These are phyloP conservation scores for Crithidia expoeki DNA, from an alignment of 208 protist species.

Conservation along the genomic window DNA sequence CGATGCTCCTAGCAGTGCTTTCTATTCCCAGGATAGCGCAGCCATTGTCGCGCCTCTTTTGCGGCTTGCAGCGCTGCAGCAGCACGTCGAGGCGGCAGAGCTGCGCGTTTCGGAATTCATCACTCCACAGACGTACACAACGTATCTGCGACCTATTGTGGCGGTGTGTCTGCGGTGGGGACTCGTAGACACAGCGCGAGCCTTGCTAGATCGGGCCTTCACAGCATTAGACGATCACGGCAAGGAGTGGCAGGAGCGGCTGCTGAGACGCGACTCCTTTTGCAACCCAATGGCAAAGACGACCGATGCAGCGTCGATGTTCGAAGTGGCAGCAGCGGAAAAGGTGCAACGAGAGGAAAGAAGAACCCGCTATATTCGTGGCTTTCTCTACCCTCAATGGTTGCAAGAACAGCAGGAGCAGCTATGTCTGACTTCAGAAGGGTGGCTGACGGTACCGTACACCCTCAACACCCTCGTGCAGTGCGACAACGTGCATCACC, in stretches of 20 bases:
- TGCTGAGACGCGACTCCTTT: constrained; percentile 1
- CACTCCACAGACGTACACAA: constrained; percentile 1
- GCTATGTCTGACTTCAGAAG: not conserved
- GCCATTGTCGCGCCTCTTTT: not conserved
- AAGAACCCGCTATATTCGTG: not conserved
- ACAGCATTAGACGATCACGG: constrained; percentile 18
- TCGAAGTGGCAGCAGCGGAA: not conserved
- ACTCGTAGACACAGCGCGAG: constrained; percentile 12
- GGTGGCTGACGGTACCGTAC: not conserved
- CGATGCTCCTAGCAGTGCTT: no score
- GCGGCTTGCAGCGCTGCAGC: constrained; percentile 8
- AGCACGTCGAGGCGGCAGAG: not conserved
- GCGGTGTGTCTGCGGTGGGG: constrained; percentile 28
- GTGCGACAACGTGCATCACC: constrained; percentile 17
- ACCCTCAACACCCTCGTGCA: constrained; percentile 34
- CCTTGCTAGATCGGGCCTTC: constrained; percentile 31
- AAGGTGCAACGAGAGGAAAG: not conserved
- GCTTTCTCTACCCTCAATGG: constrained; percentile 12
- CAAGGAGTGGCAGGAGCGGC: constrained; percentile 22
- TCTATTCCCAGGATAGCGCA: not conserved
- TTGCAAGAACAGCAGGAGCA: constrained; percentile 4
- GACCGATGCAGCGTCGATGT: not conserved
- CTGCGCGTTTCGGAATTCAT: not conserved
- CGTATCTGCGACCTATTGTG: constrained; percentile 19
- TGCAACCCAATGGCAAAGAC: not conserved